Base-by-base conservation (phyloP, 139 green algal genomes). In the Tetradesmus lagerheimii region DNA sequence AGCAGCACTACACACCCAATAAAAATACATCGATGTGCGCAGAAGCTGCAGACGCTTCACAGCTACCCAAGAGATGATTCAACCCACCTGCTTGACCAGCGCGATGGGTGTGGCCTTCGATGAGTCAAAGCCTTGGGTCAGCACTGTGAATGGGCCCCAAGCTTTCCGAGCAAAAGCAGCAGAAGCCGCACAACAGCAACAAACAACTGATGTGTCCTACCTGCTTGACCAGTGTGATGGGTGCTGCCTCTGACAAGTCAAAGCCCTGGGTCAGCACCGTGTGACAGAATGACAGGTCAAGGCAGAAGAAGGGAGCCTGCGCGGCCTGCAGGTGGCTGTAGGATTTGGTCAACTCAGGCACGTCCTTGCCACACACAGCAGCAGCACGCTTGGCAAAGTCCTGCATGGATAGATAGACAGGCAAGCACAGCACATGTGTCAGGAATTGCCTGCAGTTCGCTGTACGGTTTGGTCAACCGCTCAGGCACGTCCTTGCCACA, bases 241-340 rank as follows among this genome's bases (percentile, higher is more conserved):
- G 27, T 20, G 47, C 74, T 12, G 37, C 39, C 12, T 85, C 78
- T 0, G 87, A 47, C 38, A 97, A 88, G 91, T 95, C 92, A 92
- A 99, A 99, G 37, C 98, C 98, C 23, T 96, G 78, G 0, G 92
- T 97, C 0, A 99, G 94, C 89, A 99, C 94, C 1, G 94, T 95
- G 88, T 98, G 91, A 41, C 91, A 92, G 94, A 97, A 99, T 1
- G 95, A 93, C 39, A 99, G 91, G 93, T 99, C 98, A 81, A 99
- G 88, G 94, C 98, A 99, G 45, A 99, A 91, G 93, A 96, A 99
- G 34, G 96, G 95, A n/a, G 91, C 89, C 29, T 97, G 86, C 9
- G 62, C 66, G 2, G 90, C 31, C 14, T 62, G 88, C 91, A 97
- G 31, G n/a, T 47, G 57, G 34, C 27, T 62, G 71, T 83, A 92